Conservation (phyloP, 306 rosid species). For the Vicia sativa region DNA sequence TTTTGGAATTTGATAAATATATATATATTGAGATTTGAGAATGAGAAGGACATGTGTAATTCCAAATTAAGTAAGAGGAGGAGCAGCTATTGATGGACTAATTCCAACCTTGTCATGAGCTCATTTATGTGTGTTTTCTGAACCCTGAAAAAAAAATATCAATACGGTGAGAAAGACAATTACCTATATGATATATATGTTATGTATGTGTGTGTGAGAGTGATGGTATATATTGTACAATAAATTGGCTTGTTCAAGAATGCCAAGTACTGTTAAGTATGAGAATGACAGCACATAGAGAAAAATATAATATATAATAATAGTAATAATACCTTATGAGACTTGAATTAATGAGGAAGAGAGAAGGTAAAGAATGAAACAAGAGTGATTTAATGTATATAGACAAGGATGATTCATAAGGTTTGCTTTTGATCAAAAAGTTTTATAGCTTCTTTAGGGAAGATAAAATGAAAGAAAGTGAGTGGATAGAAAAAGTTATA, state of each 20-base stretch:
- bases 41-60: constrained; percentile 42
- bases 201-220: constrained; percentile 4
- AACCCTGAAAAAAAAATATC: constrained; percentile 31
- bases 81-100: not conserved
- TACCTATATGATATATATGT: not conserved
- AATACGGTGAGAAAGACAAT: constrained; percentile 47
- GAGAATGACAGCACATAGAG: constrained; percentile 70
- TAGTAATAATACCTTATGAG: constrained; percentile 37
- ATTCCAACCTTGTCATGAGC: constrained; percentile 42
- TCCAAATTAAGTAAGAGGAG: constrained; percentile 8
- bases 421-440: constrained; percentile 66
- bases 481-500: constrained; percentile 39
- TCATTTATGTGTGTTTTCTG: constrained; percentile 30
- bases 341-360: constrained; percentile 34
- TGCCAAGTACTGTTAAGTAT: constrained; percentile 40
- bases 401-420: constrained; percentile 40
- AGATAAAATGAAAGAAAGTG: constrained; percentile 48
- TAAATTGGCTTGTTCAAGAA: not conserved
- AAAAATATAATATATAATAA: not conserved
- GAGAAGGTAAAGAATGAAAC: constrained; percentile 43
- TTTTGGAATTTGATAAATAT: not conserved
- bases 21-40: no score
- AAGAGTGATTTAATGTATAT: constrained; percentile 50
- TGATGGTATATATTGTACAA: constrained; percentile 18
- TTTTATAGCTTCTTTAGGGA: constrained; percentile 44